Evolutionary conservation across 768 basidiomycete genomes (phyloP).

Genomic region (Pulveroboletus frians): DNA sequence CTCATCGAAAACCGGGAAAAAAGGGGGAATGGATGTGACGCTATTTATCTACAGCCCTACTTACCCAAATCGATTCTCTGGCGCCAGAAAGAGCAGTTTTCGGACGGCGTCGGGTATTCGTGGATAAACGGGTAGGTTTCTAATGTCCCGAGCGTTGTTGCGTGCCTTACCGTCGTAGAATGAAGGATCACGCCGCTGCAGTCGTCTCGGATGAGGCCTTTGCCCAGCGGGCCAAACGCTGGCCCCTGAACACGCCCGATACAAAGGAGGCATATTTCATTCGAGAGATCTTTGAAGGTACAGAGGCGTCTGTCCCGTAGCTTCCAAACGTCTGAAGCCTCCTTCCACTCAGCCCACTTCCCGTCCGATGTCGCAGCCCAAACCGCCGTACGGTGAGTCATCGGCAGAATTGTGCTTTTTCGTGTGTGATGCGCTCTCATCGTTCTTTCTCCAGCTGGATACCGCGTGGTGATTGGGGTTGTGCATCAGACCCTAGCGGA

Average conservation of each 20-base stretch:
- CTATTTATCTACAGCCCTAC: conserved; percentile 57
- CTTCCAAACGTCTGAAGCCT: conserved; percentile 1
- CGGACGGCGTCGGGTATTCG: conserved; percentile 96
- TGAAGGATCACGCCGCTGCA: conserved; percentile 80
- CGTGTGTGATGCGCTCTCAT: conserved; percentile 12
- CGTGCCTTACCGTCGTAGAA: conserved; percentile 39
- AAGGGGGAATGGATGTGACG: not conserved
- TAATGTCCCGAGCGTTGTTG: not conserved
- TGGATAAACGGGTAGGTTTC: conserved; percentile 89
- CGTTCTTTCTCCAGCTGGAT: conserved; percentile 60
- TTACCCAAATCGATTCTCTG: conserved; percentile 92
- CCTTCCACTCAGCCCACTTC: conserved; percentile 56
- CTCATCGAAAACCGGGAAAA: not conserved
- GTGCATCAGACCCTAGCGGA: conserved; percentile 89
- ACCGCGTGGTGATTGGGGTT: conserved; percentile 96
- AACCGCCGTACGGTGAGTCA: conserved; percentile 81
- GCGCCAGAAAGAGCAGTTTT: conserved; percentile 99
- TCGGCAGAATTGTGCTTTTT: conserved; percentile 1
- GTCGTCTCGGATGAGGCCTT: conserved; percentile 80
- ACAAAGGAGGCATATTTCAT: conserved; percentile 97
- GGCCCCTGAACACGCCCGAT: conserved; percentile 76
- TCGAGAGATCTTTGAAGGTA: conserved; percentile 86
- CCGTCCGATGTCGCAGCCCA: conserved; percentile 78
- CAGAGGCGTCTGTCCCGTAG: conserved; percentile 2
- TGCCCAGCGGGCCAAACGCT: conserved; percentile 65